Conservation (phyloP, 805 yeast species). For the Kodamaea fukazawae region DNA sequence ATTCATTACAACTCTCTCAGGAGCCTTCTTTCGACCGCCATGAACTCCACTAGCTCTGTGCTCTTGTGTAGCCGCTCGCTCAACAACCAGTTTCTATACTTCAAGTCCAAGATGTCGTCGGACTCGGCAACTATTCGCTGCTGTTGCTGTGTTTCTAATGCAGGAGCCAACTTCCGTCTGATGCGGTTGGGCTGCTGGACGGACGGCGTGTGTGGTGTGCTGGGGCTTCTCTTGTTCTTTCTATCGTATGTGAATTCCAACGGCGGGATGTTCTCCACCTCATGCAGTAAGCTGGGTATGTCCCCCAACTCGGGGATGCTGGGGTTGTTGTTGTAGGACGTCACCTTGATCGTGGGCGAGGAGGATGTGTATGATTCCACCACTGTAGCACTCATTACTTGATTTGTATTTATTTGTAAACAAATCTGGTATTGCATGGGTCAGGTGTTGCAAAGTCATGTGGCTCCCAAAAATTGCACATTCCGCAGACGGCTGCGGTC, state of each 20-base stretch:
- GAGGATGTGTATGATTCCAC: slow-evolving; percentile 3
- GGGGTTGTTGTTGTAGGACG: not conserved
- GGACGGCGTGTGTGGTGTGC: slow-evolving; percentile 35
- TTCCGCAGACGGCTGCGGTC: no score
- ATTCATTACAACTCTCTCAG: no score
- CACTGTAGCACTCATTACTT: slow-evolving; percentile 5
- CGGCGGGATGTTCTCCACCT: slow-evolving; percentile 6
- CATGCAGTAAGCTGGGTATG: not conserved
- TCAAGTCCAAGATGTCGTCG: slow-evolving; percentile 20
- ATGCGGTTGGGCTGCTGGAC: slow-evolving; percentile 18
- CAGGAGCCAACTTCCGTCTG: slow-evolving; percentile 13
- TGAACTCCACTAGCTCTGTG: slow-evolving; percentile 25
- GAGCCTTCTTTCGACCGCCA: slow-evolving; percentile 31
- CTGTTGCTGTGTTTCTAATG: slow-evolving; percentile 1
- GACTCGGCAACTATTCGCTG: slow-evolving; percentile 7
- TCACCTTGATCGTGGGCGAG: slow-evolving; percentile 2
- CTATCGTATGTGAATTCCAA: slow-evolving; percentile 1
- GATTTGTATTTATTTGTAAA: slow-evolving; percentile 3
- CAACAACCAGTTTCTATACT: slow-evolving; percentile 33
- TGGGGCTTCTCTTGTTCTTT: slow-evolving; percentile 29
- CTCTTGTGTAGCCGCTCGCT: slow-evolving; percentile 20
- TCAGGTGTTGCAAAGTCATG: not conserved
- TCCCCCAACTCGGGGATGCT: not conserved
- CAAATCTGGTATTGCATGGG: not conserved
- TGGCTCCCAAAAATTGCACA: no score